Evolutionary conservation across 176 grass and related monocot genomes (phyloP), one percentile per base, ranked within the genome.

Genomic region (Eleusine coracana): DNA sequence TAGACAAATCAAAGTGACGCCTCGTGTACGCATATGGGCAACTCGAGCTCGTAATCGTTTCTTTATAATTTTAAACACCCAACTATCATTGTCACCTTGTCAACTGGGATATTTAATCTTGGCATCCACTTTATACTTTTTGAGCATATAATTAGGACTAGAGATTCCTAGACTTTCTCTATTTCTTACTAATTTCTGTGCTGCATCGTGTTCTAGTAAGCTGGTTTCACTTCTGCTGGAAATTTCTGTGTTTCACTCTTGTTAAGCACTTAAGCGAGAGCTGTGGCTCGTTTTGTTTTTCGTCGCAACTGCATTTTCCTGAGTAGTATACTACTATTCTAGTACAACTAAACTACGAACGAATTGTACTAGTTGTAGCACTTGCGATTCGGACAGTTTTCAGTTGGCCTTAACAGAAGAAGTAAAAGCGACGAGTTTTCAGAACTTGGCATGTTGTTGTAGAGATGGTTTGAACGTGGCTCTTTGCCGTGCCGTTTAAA

Each of bases 21-120:
- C 73, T 88, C 78, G 68, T 86, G 82, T 88, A 85, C 48, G 61
- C 82, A 86, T 83, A 88, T 86, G 86, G 67, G 73, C 82, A 85
- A 45, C 38, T 79, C 67, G 68, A 72, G 68, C 51, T 86, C 59
- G 25, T 50, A 45, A 25, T 44, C 25, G 10, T 5, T 29, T 29
- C 0, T 63, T 14, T 63, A 63, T 63, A 59, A 18, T 55, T 50
- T 50, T 50, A 50, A 50, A 1, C 17, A 74, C 41, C 25, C 61
- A 86, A 68, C 74, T 52, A 36, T 86, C 79, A 54, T 63, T 70
- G 68, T 82, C 88, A 67, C 41, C 79, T 45, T 79, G 74, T 79
- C 75, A 75, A 87, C 84, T 75, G 42, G 25, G 51, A 31, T 87
- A 27, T 87, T 75, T 87, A 18, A 70, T 86, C 34, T 79, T 6